phyloP scores from a whole-genome alignment of 164 flowering plant genomes.

The Buxus sempervirens region DNA sequence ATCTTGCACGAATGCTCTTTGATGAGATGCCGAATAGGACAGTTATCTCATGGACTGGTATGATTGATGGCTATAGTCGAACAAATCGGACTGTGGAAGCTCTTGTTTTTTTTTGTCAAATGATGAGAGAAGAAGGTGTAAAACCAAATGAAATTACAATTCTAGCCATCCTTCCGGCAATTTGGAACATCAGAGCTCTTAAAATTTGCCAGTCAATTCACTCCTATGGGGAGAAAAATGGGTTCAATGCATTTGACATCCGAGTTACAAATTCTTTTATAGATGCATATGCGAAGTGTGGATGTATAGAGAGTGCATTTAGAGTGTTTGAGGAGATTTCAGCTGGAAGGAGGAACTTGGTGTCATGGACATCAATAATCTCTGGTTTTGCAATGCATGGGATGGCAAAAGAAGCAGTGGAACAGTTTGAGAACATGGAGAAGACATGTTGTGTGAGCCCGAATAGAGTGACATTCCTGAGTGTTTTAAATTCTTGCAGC shows the following conservation, averaged over 20 bases:
- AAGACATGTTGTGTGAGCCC: not conserved
- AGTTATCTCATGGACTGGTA: not conserved
- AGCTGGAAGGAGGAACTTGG: not conserved
- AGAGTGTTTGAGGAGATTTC: conserved; percentile 1
- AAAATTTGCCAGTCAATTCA: not conserved
- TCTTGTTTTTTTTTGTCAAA: not conserved
- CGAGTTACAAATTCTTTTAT: not conserved
- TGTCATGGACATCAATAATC: not conserved
- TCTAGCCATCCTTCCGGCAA: not conserved
- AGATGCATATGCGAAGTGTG: not conserved
- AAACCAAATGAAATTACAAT: not conserved
- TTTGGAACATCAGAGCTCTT: not conserved
- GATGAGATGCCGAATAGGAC: not conserved
- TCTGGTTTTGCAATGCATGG: conserved; percentile 1
- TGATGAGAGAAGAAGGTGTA: not conserved
- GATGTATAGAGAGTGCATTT: not conserved
- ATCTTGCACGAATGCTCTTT: not conserved
- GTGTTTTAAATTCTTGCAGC: not conserved
- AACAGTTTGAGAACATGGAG: not conserved
- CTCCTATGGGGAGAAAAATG: not conserved
- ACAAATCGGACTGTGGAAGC: not conserved
- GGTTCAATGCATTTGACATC: not conserved
- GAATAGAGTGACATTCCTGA: not conserved
- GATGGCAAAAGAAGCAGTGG: conserved; percentile 1
- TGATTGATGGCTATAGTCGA: not conserved